phyloP scores from a whole-genome alignment of 2,329 filamentous ascomycete species.

The Aspergillus clavatus region DNA sequence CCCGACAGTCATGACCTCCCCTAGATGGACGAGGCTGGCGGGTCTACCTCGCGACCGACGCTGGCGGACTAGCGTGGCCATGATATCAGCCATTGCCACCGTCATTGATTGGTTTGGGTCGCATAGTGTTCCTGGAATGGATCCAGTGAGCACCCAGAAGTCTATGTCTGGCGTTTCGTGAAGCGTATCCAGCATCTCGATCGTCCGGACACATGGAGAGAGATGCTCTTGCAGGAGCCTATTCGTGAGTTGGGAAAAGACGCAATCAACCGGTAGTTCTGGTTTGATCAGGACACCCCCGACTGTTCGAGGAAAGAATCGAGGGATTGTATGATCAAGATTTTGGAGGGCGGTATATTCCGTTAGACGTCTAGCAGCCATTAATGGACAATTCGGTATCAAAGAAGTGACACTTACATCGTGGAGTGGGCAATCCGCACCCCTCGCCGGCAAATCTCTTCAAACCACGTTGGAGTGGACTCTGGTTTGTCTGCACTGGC shows the following conservation, averaged over 20 bases:
- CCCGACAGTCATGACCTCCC: conserved; percentile 10
- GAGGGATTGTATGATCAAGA: background rate
- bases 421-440: conserved; percentile 8
- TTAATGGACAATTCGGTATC: background rate
- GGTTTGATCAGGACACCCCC: background rate
- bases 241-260: conserved; percentile 30
- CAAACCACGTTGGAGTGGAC: conserved; percentile 15
- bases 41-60: conserved; percentile 9
- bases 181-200: conserved; percentile 12
- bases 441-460: conserved; percentile 7
- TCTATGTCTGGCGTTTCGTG: conserved; percentile 14
- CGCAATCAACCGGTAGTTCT: background rate
- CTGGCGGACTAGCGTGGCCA: conserved; percentile 10
- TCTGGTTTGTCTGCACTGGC: conserved; percentile 24
- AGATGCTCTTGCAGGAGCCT: conserved; percentile 34
- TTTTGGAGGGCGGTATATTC: background rate
- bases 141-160: conserved; percentile 20
- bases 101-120: conserved; percentile 15
- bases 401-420: conserved; percentile 3
- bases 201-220: background rate
- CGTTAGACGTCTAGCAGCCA: background rate
- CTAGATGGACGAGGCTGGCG: conserved; percentile 10
- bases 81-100: conserved; percentile 13
- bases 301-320: background rate
- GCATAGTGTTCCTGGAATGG: conserved; percentile 6